These are phyloP conservation scores for Aurantiochytrium sp. DNA, from an alignment of 108 stramenopile genomes.

Conservation along the genomic window DNA sequence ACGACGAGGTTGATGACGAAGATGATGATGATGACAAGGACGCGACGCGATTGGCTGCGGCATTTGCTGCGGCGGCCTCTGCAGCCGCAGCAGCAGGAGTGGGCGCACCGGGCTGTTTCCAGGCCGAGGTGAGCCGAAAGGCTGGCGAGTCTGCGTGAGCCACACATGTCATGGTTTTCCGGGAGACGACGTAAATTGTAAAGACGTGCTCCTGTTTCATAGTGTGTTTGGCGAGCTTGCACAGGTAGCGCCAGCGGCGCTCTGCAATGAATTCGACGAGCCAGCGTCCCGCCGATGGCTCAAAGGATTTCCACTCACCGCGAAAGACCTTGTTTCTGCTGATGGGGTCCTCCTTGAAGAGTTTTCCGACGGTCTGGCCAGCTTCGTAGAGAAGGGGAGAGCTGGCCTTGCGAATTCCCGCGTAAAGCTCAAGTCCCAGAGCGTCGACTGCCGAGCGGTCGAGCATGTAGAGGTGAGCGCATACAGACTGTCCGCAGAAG, in stretches of 20 bases:
- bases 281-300: not conserved
- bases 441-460: not conserved
- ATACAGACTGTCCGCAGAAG: not conserved
- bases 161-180: not conserved
- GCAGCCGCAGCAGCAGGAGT: not conserved
- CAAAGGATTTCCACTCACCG: not conserved
- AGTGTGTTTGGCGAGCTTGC: conserved; percentile 12
- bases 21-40: not conserved
- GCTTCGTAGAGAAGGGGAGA: not conserved
- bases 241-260: conserved; percentile 7
- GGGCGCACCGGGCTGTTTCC: not conserved
- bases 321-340: not conserved
- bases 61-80: not conserved
- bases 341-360: not conserved
- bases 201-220: conserved; percentile 17
- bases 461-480: not conserved
- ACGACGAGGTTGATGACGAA: not conserved
- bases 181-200: not conserved
- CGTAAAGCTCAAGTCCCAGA: not conserved
- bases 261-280: not conserved
- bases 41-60: not conserved
- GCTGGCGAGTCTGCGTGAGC: not conserved
- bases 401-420: not conserved
- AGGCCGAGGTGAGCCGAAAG: conserved; percentile 8
- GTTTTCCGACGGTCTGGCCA: not conserved